phyloP scores from a whole-genome alignment of 441 rosid species.

The Syzygium syzygioides region DNA sequence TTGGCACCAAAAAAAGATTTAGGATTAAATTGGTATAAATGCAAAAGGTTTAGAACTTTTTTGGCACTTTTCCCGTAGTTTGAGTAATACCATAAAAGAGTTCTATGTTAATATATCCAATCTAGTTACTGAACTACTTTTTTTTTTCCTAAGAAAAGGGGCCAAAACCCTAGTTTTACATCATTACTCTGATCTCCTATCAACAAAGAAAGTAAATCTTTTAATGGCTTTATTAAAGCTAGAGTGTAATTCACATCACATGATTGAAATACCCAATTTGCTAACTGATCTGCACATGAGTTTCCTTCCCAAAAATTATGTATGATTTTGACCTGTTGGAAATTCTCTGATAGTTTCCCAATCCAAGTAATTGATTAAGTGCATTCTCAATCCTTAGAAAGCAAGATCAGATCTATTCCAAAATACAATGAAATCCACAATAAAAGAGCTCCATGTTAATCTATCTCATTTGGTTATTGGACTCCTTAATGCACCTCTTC shows the following conservation, averaged over 20 bases:
- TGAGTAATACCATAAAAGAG: background rate
- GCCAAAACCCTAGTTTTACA: background rate
- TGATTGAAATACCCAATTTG: background rate
- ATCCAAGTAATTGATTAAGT: background rate
- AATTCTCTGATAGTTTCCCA: background rate
- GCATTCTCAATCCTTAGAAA: background rate
- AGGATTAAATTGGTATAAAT: too few species aligned
- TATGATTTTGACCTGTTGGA: background rate
- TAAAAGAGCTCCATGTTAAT: background rate
- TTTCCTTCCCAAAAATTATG: background rate
- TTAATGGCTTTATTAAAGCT: background rate
- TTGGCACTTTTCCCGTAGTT: background rate
- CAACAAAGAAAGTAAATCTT: background rate
- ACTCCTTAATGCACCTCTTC: background rate
- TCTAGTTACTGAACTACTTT: background rate
- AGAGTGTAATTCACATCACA: background rate
- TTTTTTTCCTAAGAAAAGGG: background rate
- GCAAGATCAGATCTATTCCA: background rate
- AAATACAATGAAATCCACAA: background rate
- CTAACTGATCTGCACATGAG: background rate
- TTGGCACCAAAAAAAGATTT: too few species aligned
- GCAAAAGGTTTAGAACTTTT: too few species aligned
- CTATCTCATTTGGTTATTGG: background rate
- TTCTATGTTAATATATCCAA: background rate
- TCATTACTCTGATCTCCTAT: background rate